Evolutionary conservation across 2,329 filamentous ascomycete genomes (phyloP).

Genomic region (Aspergillus felis): DNA sequence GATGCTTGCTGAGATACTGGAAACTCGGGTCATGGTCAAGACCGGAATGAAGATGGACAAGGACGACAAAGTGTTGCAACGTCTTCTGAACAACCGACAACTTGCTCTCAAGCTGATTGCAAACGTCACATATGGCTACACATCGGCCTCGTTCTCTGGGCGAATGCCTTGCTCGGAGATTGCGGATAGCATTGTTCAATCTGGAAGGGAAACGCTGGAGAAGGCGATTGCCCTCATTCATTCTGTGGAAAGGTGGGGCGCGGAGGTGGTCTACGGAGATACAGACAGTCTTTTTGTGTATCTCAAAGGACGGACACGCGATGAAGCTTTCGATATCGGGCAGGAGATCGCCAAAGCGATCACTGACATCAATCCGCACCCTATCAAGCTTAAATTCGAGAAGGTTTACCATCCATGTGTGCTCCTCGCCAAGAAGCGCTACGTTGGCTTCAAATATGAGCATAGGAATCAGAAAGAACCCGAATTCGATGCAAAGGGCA

Average conservation of each 20-base stretch:
- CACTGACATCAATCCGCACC: slow-evolving; percentile 83
- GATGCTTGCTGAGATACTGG: slow-evolving; percentile 93
- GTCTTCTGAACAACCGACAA: slow-evolving; percentile 87
- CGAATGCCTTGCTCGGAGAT: slow-evolving; percentile 98
- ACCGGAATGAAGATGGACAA: slow-evolving; percentile 93
- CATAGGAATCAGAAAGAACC: slow-evolving; percentile 68
- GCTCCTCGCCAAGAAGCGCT: slow-evolving; percentile 92
- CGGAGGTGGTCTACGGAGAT: slow-evolving; percentile 96
- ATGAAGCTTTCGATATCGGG: slow-evolving; percentile 88
- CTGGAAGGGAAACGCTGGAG: slow-evolving; percentile 88
- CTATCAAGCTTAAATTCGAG: slow-evolving; percentile 95
- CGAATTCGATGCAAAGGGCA: slow-evolving; percentile 96
- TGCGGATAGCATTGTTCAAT: slow-evolving; percentile 96
- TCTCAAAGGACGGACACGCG: slow-evolving; percentile 78
- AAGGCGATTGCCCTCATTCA: slow-evolving; percentile 91
- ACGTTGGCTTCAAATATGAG: slow-evolving; percentile 98
- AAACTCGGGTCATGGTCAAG: slow-evolving; percentile 97
- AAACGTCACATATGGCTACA: slow-evolving; percentile 99
- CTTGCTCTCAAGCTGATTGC: slow-evolving; percentile 91
- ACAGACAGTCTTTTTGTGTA: slow-evolving; percentile 94
- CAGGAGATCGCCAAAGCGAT: slow-evolving; percentile 85
- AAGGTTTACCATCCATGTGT: slow-evolving; percentile 97
- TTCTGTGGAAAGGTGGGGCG: slow-evolving; percentile 79
- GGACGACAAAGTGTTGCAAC: slow-evolving; percentile 78
- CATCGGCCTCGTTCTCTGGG: slow-evolving; percentile 92